These are phyloP conservation scores for Xylaria intraflava DNA, from an alignment of 495 filamentous ascomycete genomes.

Conservation along the genomic window DNA sequence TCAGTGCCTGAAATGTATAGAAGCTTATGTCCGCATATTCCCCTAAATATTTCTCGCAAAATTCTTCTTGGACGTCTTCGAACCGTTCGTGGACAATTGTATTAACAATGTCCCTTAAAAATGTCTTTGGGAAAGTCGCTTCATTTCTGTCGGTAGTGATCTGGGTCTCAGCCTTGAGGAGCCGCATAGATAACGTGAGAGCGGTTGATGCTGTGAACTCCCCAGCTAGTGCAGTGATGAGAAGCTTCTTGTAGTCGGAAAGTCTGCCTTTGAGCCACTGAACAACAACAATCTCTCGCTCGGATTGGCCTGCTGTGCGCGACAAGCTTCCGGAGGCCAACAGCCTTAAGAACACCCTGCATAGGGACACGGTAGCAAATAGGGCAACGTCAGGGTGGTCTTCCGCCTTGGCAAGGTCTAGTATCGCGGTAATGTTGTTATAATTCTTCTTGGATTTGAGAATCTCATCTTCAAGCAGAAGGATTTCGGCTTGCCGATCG, in stretches of 20 bases:
- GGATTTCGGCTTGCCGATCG: constrained; percentile 52
- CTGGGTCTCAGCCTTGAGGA: constrained; percentile 69
- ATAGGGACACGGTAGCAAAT: constrained; percentile 70
- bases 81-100: constrained; percentile 52
- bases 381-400: constrained; percentile 33
- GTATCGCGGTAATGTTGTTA: constrained; percentile 79
- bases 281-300: constrained; percentile 67
- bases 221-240: constrained; percentile 50
- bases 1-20: constrained; percentile 64
- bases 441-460: constrained; percentile 80
- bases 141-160: constrained; percentile 54
- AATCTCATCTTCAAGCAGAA: constrained; percentile 68
- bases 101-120: constrained; percentile 58
- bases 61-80: constrained; percentile 58
- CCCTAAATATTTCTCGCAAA: constrained; percentile 67
- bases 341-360: constrained; percentile 80
- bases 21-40: constrained; percentile 79
- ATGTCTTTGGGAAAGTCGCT: constrained; percentile 54
- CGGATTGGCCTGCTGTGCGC: constrained; percentile 53
- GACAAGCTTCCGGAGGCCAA: constrained; percentile 67
- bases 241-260: constrained; percentile 55
- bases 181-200: constrained; percentile 71
- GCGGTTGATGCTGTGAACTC: constrained; percentile 51
- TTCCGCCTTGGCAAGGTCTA: constrained; percentile 48
- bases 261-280: constrained; percentile 74